A percentile compares a stretch with the other conserved stretches of the same genome.
Conservation (phyloP, 805 yeast genomes). For the Cyberlindnera maritima region DNA sequence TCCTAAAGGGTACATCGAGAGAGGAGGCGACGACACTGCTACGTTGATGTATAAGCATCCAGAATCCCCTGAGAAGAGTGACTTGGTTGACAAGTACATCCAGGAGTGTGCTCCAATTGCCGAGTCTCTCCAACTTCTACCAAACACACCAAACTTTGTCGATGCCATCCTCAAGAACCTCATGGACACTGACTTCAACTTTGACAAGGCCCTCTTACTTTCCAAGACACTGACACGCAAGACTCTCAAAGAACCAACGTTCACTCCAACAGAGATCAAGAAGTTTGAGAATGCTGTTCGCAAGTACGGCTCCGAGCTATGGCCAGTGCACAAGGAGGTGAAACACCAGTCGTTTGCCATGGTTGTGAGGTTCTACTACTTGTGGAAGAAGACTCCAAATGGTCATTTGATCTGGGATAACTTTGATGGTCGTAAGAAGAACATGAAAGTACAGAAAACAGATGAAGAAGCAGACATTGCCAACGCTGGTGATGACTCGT, state of each 20-base stretch:
- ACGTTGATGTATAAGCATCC: slow-evolving; percentile 66
- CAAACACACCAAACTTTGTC: slow-evolving; percentile 76
- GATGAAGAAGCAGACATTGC: slow-evolving; percentile 26
- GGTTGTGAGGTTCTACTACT: slow-evolving; percentile 82
- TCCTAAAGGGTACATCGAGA: slow-evolving; percentile 78
- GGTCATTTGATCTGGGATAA: slow-evolving; percentile 84
- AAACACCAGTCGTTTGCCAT: slow-evolving; percentile 69
- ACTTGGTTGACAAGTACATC: slow-evolving; percentile 52
- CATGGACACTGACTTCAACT: slow-evolving; percentile 50
- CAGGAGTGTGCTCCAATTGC: slow-evolving; percentile 57
- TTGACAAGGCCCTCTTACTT: slow-evolving; percentile 43
- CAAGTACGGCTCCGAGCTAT: slow-evolving; percentile 73
- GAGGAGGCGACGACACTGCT: slow-evolving; percentile 72
- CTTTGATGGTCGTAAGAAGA: slow-evolving; percentile 70
- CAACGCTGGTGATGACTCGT: slow-evolving; percentile 61
- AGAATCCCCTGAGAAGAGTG: slow-evolving; percentile 23
- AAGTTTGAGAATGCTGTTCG: slow-evolving; percentile 74
- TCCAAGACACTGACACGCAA: slow-evolving; percentile 52
- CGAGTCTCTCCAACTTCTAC: slow-evolving; percentile 46
- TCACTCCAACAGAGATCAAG: slow-evolving; percentile 57
- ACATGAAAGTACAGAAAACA: slow-evolving; percentile 34
- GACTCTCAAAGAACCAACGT: slow-evolving; percentile 72
- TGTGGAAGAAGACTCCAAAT: slow-evolving; percentile 84
- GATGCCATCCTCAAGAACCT: slow-evolving; percentile 66
- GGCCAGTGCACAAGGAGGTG: slow-evolving; percentile 70